phyloP scores from a whole-genome alignment of 2,329 filamentous ascomycete species.

The Orbilia javanica region DNA sequence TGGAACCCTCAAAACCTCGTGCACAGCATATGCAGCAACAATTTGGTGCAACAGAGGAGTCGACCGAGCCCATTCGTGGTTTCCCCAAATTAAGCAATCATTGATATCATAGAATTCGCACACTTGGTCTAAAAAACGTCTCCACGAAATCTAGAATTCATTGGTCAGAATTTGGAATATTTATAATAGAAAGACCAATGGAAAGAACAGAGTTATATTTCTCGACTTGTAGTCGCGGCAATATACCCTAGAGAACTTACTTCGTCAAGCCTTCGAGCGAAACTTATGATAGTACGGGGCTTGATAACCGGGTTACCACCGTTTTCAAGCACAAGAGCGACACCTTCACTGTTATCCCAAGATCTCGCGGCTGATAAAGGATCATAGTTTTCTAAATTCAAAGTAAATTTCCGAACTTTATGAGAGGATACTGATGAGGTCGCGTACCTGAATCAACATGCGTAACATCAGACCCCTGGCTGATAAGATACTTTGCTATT shows the following conservation, averaged over 20 bases:
- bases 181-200: too few relatives aligned
- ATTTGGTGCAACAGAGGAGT: not conserved
- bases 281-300: conserved; percentile 1
- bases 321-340: not conserved
- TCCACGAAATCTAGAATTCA: conserved; percentile 1
- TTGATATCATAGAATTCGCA: conserved; percentile 30
- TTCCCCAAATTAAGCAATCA: not conserved
- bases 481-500: not conserved
- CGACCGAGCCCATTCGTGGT: not conserved
- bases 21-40: not conserved
- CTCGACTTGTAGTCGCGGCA: too few relatives aligned
- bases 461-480: conserved; percentile 8
- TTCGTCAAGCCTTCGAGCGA: not conserved
- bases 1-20: not conserved
- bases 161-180: too few relatives aligned
- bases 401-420: not conserved
- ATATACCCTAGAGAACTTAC: too few relatives aligned
- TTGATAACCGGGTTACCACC: conserved; percentile 1
- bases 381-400: conserved; percentile 10
- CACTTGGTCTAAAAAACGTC: not conserved
- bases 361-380: not conserved
- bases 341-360: not conserved
- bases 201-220: too few relatives aligned
- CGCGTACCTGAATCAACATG: conserved; percentile 33
- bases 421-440: not conserved